Evolutionary conservation across 352 stramenopile species (phyloP).

Genomic region (Phytophthora hibernalis): DNA sequence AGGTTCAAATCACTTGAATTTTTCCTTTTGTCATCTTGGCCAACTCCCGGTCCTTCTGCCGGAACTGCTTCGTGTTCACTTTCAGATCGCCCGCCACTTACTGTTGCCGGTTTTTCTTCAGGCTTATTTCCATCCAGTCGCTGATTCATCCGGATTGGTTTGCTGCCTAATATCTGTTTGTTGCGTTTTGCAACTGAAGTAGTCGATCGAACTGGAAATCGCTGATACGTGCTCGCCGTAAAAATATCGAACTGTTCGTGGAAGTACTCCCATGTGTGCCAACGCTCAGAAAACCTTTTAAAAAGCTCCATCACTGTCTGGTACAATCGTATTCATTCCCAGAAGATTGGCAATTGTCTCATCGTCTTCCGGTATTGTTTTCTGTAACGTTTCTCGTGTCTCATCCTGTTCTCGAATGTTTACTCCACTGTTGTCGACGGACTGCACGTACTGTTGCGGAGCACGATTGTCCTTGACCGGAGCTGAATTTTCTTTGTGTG

Average conservation of each 20-base stretch:
- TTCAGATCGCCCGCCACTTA: not conserved
- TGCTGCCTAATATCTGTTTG: not conserved
- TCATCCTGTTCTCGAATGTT: not conserved
- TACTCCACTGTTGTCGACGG: no score
- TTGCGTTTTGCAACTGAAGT: constrained; percentile 5
- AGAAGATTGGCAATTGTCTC: not conserved
- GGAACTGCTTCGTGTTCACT: not conserved
- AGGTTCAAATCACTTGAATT: not conserved
- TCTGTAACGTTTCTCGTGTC: not conserved
- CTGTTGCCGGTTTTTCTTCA: not conserved
- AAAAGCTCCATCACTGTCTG: constrained; percentile 1
- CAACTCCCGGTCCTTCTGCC: no score
- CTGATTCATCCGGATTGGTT: not conserved
- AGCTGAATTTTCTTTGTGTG: no score
- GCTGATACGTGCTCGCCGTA: not conserved
- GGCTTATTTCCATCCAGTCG: no score
- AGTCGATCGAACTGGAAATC: not conserved
- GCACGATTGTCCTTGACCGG: no score
- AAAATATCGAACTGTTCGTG: constrained; percentile 6
- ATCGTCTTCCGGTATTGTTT: not conserved
- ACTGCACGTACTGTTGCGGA: no score
- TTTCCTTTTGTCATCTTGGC: no score
- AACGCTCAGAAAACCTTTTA: constrained; percentile 1
- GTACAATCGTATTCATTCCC: not conserved
- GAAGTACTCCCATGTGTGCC: constrained; percentile 4